phyloP scores from a whole-genome alignment of 176 grass and related monocot species.

The Paspalum vaginatum region DNA sequence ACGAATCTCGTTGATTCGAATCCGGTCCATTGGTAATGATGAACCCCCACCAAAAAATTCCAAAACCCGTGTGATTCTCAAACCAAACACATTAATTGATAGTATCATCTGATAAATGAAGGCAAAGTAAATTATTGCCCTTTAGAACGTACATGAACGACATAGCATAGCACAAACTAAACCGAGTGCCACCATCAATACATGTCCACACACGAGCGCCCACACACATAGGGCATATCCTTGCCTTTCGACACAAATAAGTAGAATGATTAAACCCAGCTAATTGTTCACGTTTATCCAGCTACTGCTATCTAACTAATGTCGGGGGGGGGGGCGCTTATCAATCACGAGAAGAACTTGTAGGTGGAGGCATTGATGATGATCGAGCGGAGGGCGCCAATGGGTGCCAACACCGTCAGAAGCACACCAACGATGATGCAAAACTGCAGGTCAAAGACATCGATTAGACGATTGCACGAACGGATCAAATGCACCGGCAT shows the following conservation, averaged over 20 bases:
- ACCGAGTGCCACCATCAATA: neutral
- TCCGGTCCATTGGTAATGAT: too few relatives aligned
- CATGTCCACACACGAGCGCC: neutral
- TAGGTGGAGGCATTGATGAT: slow-evolving; percentile 1
- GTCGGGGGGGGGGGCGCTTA: too few relatives aligned
- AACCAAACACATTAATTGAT: too few relatives aligned
- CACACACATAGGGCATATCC: neutral
- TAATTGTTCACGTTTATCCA: neutral
- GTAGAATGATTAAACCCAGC: neutral
- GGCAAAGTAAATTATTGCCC: neutral
- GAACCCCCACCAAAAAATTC: too few relatives aligned
- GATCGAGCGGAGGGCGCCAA: neutral
- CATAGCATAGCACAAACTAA: neutral
- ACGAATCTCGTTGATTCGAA: too few relatives aligned
- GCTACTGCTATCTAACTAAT: neutral
- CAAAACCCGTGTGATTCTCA: too few relatives aligned
- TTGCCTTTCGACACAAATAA: neutral
- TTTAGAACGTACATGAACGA: neutral
- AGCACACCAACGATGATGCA: slow-evolving; percentile 19
- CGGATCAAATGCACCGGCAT: too few relatives aligned
- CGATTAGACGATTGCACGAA: too few relatives aligned
- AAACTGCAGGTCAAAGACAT: neutral
- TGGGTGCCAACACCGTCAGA: neutral
- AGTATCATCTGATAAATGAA: neutral
- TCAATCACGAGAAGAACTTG: slow-evolving; percentile 25